Evolutionary conservation across 768 basidiomycete genomes (phyloP), one percentile per base, ranked within the genome.

Genomic region (Leccinum variicolor): DNA sequence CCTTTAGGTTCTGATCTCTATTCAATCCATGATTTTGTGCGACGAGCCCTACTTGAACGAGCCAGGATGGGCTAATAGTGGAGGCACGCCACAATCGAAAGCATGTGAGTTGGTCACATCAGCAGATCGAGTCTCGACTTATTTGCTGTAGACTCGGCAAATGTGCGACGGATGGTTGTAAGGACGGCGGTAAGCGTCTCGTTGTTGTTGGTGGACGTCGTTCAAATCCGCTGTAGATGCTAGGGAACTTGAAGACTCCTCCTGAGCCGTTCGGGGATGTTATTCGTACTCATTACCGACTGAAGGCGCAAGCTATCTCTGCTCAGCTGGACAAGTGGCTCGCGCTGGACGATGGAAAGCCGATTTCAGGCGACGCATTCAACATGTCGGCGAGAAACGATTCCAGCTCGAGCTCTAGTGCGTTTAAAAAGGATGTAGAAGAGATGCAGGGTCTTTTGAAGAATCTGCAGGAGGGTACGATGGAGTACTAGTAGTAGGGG

Each of bases 11-110:
- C 79, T 98, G 43, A 90, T 97, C 39, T 95, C 94, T 15, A 95
- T 98, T 31, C 95, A 97, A 76, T 93, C 92, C 15, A 93, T 98
- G 91, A 96, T 97, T 63, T 77, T 97, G 25, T 94, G 90, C 60
- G 95, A 96, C 19, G 94, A 89, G 57, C 87, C 95, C 9, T 96
- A 94, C 69, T 72, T 94, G 59, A 96, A 96, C 63, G 94, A 98
- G 70, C 94, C 94, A 19, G 93, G 89, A 25, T 92, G 90, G 90
- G 86, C 90, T 21, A 74, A 74, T 43, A 81, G 83, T 56, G 84
- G 79, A 15, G 92, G 92, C 26, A 89, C 86, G 25, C 81, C 89
- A 2, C 81, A 84, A 62, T 94, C 92, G 31, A 79, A 78, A 64
- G 85, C 88, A 49, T 94, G 92, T 94, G 72, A 72, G 84, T 71